These are phyloP conservation scores for Trichosporon coremiiforme DNA, from an alignment of 1,284 basidiomycete genomes.

Conservation along the genomic window DNA sequence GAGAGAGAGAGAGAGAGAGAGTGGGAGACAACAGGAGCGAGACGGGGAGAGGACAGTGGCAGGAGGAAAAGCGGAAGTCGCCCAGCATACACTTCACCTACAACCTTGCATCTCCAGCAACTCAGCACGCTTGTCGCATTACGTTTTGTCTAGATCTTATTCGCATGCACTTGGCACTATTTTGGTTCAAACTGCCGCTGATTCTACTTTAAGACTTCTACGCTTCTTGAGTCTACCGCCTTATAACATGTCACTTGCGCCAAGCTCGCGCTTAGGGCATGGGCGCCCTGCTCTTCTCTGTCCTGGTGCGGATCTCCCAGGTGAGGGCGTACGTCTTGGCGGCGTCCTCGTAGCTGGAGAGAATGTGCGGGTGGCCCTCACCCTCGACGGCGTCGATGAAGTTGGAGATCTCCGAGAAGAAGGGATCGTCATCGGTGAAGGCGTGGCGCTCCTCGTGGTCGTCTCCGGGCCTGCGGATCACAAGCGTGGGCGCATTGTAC, in stretches of 20 bases:
- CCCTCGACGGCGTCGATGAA: constrained; percentile 76
- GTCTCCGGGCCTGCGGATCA: constrained; percentile 79
- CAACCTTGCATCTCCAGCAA: background rate
- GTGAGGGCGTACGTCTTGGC: constrained; percentile 74
- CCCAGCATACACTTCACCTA: background rate
- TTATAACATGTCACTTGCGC: no score
- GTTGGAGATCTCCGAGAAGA: constrained; percentile 86
- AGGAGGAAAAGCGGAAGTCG: background rate
- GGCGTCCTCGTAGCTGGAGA: constrained; percentile 66
- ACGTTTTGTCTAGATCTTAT: background rate
- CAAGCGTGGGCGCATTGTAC: constrained; percentile 70
- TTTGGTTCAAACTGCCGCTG: background rate
- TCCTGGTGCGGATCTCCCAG: constrained; percentile 44
- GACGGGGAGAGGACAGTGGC: background rate
- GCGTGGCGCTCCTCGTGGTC: constrained; percentile 75
- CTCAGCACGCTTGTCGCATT: background rate
- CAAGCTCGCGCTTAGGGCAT: background rate
- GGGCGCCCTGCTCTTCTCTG: constrained; percentile 34
- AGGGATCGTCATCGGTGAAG: constrained; percentile 82
- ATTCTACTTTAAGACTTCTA: no score
- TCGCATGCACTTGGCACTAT: constrained; percentile 1
- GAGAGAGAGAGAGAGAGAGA: background rate
- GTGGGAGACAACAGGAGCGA: background rate
- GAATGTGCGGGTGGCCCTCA: constrained; percentile 52
- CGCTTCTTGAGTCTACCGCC: background rate